phyloP scores from a whole-genome alignment of 495 filamentous ascomycete genomes.

The Bryoglossum gracile region DNA sequence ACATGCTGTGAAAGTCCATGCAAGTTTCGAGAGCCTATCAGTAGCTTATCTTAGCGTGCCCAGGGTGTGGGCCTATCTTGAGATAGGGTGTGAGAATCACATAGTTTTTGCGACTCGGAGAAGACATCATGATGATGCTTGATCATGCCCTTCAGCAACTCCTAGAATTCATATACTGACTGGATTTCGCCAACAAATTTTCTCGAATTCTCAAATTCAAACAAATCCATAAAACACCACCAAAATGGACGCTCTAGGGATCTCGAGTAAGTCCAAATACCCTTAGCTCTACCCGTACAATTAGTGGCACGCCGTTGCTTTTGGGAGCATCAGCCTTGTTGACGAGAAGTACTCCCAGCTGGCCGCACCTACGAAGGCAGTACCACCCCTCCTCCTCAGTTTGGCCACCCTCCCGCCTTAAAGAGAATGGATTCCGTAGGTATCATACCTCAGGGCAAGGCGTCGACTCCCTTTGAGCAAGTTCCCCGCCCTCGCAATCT shows the following conservation, averaged over 20 bases:
- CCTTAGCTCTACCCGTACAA: background rate
- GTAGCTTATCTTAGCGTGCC: background rate
- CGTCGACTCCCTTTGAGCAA: constrained; percentile 21
- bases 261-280: too few relatives aligned
- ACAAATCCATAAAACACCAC: too few relatives aligned
- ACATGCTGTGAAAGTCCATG: background rate
- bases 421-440: constrained; percentile 23
- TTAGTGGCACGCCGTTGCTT: background rate
- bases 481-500: background rate
- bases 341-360: constrained; percentile 6
- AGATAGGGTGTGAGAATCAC: too few relatives aligned
- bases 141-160: too few relatives aligned
- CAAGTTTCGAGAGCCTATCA: background rate
- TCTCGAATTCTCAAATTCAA: too few relatives aligned
- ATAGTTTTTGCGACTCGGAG: too few relatives aligned
- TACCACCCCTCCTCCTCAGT: constrained; percentile 22
- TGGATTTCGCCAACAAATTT: too few relatives aligned
- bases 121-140: too few relatives aligned
- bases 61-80: background rate
- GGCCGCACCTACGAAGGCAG: constrained; percentile 14
- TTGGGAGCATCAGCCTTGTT: constrained; percentile 5
- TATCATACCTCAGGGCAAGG: constrained; percentile 12
- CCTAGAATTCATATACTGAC: too few relatives aligned
- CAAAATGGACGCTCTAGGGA: too few relatives aligned
- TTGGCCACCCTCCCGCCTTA: constrained; percentile 20